Conservation (phyloP, 2,329 filamentous ascomycete species). For the Calycina herbarum region DNA sequence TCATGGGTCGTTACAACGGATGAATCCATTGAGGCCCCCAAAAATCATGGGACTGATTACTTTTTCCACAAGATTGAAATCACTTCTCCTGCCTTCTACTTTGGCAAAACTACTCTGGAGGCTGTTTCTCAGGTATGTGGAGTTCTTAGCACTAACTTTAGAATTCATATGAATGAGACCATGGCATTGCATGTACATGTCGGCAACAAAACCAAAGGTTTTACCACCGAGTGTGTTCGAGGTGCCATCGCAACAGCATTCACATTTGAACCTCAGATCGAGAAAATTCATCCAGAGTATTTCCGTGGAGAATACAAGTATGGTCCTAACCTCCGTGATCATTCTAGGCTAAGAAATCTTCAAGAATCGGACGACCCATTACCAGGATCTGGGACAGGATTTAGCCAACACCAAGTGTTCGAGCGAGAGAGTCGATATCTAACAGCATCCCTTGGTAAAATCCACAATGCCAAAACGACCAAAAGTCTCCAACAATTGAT, state of each 20-base stretch:
- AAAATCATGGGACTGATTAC: background rate
- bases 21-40: background rate
- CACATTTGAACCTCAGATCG: constrained; percentile 9
- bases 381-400: background rate
- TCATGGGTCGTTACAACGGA: constrained; percentile 1
- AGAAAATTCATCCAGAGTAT: background rate
- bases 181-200: constrained; percentile 6
- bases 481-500: background rate
- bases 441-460: background rate
- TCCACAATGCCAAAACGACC: background rate
- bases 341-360: background rate
- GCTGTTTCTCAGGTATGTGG: background rate
- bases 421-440: background rate
- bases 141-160: background rate
- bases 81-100: constrained; percentile 5
- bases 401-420: background rate
- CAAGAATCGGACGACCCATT: background rate
- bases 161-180: background rate
- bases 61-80: background rate
- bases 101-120: background rate
- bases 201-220: background rate
- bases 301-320: background rate
- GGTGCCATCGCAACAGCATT: background rate
- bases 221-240: background rate
- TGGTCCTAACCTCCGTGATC: background rate